phyloP scores from a whole-genome alignment of 2,329 filamentous ascomycete genomes.

The Phymatotrichopsis omnivora region DNA sequence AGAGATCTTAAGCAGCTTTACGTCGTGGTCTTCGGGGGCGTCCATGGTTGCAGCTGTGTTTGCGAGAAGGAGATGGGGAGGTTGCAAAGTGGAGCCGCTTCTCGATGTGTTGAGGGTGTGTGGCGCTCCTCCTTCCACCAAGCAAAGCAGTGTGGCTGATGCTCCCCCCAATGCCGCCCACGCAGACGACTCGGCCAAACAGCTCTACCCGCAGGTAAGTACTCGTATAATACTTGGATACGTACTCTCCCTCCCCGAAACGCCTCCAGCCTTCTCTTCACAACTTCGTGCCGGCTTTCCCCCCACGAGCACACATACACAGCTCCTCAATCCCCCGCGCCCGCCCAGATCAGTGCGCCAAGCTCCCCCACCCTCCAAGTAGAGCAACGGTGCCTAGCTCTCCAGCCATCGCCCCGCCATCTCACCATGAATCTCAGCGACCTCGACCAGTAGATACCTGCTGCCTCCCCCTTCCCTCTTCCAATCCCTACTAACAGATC shows the following conservation, averaged over 20 bases:
- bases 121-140: too few species aligned
- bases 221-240: not conserved
- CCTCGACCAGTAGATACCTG: constrained; percentile 63
- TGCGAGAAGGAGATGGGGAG: too few species aligned
- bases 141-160: too few species aligned
- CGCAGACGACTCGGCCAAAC: too few species aligned
- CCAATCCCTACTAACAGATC: constrained; percentile 3
- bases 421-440: constrained; percentile 73
- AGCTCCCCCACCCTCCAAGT: not conserved
- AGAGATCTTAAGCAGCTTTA: constrained; percentile 53
- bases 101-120: too few species aligned
- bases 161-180: too few species aligned
- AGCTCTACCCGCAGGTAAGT: too few species aligned
- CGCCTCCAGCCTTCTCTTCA: not conserved
- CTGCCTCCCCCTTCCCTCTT: constrained; percentile 7
- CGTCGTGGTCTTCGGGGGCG: constrained; percentile 47
- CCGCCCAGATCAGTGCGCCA: not conserved
- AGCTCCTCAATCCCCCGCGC: not conserved
- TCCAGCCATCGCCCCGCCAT: not conserved
- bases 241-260: not conserved
- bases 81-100: too few species aligned
- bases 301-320: not conserved
- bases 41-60: constrained; percentile 43
- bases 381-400: not conserved
- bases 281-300: too few species aligned